Base-by-base conservation (phyloP, 1,284 basidiomycete species). In the Somion occarium region DNA sequence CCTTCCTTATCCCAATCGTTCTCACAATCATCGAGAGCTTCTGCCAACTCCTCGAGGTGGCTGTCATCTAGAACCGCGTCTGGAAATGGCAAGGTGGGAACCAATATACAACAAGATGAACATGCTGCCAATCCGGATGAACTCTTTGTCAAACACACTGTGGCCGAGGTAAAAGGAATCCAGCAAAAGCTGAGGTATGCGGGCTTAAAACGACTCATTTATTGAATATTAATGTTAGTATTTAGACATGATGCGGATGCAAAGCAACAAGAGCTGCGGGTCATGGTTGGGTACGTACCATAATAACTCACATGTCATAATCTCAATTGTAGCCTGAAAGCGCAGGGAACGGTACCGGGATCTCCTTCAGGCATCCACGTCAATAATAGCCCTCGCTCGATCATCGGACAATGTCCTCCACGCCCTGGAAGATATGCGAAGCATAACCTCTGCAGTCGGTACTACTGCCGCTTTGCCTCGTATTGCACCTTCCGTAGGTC, bases 331-430 rank as follows among this genome's bases (percentile, higher is more conserved):
- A 69, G 62, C 63, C 63, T 69, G 77, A 77, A 84, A 82, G 79
- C 63, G 68, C 69, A 94, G 93, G 68, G 93, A 96, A 77, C 85
- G 93, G 56, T 97, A 98, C 70, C 85, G 94, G 47, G 94, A 98
- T 68, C 78, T 97, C 20, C 74, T 98, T 18, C 88, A 93, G 60
- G 92, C 93, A 0, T 94, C 93, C 0, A 83, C 90, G 1, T 91
- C 91, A 7, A 95, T 95, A 48, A 87, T 92, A 26, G 77, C 81
- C 46, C 85, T 91, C 56, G 74, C 85, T 9, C 67, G 74, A 34
- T 86, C 88, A 7, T 85, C 88, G 3, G 71, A 75, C 49, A 75
- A 74, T 56, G 86, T 90, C 9, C 64, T 79, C 44, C 70, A 76
- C 30, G 78, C 82, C 3, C 62, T 91, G 37, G 72, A 78, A 37